phyloP scores from a whole-genome alignment of 2,329 filamentous ascomycete species.

The Aspergillus sp. region DNA sequence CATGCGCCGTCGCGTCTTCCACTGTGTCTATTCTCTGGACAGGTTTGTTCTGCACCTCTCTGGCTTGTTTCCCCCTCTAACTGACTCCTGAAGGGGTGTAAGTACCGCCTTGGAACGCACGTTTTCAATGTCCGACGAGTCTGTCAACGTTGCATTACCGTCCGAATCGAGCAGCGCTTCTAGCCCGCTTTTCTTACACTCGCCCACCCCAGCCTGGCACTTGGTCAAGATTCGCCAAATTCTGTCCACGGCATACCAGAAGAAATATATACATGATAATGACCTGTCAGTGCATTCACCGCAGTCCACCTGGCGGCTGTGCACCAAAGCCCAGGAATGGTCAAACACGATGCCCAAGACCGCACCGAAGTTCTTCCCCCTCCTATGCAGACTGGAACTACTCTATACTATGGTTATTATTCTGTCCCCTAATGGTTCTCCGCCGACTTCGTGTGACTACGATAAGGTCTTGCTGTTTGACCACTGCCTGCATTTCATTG shows the following conservation, averaged over 20 bases:
- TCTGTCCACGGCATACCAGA: slow-evolving; percentile 87
- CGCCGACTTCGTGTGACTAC: slow-evolving; percentile 69
- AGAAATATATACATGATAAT: slow-evolving; percentile 75
- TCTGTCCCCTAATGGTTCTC: slow-evolving; percentile 73
- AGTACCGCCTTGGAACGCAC: slow-evolving; percentile 83
- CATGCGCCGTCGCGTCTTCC: slow-evolving; percentile 77
- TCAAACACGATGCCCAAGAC: slow-evolving; percentile 68
- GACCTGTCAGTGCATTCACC: slow-evolving; percentile 66
- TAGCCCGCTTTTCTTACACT: slow-evolving; percentile 50
- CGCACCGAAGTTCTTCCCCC: slow-evolving; percentile 63
- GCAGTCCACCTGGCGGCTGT: slow-evolving; percentile 38
- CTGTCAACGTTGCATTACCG: slow-evolving; percentile 77
- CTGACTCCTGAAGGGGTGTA: slow-evolving; percentile 59
- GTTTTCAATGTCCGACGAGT: slow-evolving; percentile 92
- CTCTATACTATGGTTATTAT: slow-evolving; percentile 91
- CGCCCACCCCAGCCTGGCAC: slow-evolving; percentile 68
- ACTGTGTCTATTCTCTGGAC: slow-evolving; percentile 87
- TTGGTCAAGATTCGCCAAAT: slow-evolving; percentile 80
- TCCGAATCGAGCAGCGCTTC: slow-evolving; percentile 48
- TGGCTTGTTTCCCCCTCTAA: background rate
- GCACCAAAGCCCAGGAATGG: slow-evolving; percentile 69
- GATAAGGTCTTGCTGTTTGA: slow-evolving; percentile 81
- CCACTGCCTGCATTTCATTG: slow-evolving; percentile 77
- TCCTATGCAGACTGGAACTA: slow-evolving; percentile 82
- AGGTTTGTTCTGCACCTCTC: slow-evolving; percentile 51